Percentiles rank a stretch among this genome's conserved stretches.
Conservation (phyloP, 192 early-diverging fungal species). For the Coemansia javaensis region DNA sequence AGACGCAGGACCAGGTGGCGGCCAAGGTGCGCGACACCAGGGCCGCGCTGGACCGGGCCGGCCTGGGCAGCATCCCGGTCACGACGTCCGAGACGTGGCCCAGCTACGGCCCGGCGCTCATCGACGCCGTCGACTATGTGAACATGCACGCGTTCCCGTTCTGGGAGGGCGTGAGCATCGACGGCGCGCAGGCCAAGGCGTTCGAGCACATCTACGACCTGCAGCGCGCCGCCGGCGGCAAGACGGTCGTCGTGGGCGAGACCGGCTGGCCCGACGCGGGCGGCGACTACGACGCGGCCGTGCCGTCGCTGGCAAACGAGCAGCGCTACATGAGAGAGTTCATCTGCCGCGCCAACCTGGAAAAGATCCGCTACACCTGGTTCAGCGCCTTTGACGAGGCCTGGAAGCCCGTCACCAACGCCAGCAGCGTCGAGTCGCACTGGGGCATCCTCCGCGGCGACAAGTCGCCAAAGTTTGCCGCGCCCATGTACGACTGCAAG, state of each 20-base stretch:
- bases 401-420: constrained; percentile 56
- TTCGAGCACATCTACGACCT: constrained; percentile 52
- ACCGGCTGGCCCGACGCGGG: constrained; percentile 64
- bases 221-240: constrained; percentile 44
- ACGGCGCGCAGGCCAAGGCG: constrained; percentile 51
- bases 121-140: constrained; percentile 55
- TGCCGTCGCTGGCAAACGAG: constrained; percentile 55
- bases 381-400: constrained; percentile 67
- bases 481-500: constrained; percentile 49
- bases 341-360: constrained; percentile 56
- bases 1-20: constrained; percentile 33
- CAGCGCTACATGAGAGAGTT: constrained; percentile 60
- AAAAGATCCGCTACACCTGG: constrained; percentile 57
- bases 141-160: constrained; percentile 66
- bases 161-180: constrained; percentile 55
- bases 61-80: constrained; percentile 40
- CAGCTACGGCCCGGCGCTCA: constrained; percentile 43
- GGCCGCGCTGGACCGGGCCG: constrained; percentile 30
- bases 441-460: constrained; percentile 49
- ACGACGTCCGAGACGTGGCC: constrained; percentile 46
- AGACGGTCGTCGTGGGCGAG: constrained; percentile 60
- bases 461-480: constrained; percentile 40
- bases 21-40: constrained; percentile 52
- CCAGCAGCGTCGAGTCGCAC: constrained; percentile 52
- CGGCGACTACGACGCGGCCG: constrained; percentile 42